Evolutionary conservation across 768 basidiomycete species (phyloP), one percentile per base, ranked within the genome.

Genomic region (Tricholoma matsutake): DNA sequence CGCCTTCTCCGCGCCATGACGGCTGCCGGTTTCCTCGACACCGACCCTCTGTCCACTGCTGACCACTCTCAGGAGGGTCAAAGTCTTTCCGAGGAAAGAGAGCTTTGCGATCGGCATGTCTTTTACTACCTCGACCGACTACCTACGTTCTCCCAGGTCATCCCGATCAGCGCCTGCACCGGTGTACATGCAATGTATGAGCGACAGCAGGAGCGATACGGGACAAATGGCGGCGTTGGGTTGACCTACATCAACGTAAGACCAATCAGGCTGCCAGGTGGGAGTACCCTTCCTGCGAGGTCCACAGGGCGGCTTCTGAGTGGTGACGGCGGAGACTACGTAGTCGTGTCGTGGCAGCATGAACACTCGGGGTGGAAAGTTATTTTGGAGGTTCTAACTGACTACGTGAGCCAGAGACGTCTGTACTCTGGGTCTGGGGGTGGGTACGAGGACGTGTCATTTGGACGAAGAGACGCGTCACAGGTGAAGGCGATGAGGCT

Each of bases 291-390:
- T 4, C 87, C 88, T 22, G 78, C 83, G 6, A 82, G 84, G 20
- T 86, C 90, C 1, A 72, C 77, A 1, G 94, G 92, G 2, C 83
- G 84, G 7, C 78, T 94, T 20, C 78, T 96, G 34, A 92, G 86
- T 63, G 81, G 83, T 9, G 91, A 92, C 56, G 83, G 83, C 4
- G 85, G 83, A 1, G 89, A 92, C 22, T 78, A 84, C 16, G 74
- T 88, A 20, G 87, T 90, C 5, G 81, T 96, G 0, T 80, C 83
- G 18, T 97, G 95, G 95, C 81, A 88, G 63, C 87, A 90, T 64
- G 79, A 86, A 49, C 87, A 94, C 68, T 92, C 89, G 6, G 93
- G 91, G 2, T 97, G 95, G 95, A 89, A 84, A 64, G 71, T 96
- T 13, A 73, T 96, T 6, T 71, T 94, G n/a, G 94, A 94, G 65